These are phyloP conservation scores for Fragaria iinumae DNA, from an alignment of 306 rosid species.

Conservation along the genomic window DNA sequence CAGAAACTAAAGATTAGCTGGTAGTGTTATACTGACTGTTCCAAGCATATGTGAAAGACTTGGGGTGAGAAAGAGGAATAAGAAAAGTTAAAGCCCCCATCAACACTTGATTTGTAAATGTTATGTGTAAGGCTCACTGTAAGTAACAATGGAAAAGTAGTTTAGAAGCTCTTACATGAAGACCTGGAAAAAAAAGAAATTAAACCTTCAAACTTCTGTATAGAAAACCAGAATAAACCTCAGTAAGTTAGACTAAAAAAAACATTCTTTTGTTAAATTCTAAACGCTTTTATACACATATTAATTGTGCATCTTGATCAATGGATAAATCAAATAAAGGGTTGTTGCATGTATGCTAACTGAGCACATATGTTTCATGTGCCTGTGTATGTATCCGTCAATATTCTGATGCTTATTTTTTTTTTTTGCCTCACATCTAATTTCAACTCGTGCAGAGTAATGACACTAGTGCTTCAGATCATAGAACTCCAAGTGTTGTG, in stretches of 20 bases:
- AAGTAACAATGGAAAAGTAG: background rate
- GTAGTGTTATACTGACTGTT: constrained; percentile 3
- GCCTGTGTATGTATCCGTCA: background rate
- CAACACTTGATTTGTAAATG: background rate
- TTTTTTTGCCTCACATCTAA: background rate
- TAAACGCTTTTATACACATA: background rate
- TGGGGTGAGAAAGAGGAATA: background rate
- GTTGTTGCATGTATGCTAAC: background rate
- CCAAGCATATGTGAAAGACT: background rate
- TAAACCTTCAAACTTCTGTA: background rate
- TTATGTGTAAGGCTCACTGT: background rate
- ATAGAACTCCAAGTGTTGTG: constrained; percentile 14
- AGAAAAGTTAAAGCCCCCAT: background rate
- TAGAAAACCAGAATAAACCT: background rate
- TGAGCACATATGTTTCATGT: background rate
- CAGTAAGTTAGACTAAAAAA: background rate
- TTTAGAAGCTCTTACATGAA: background rate
- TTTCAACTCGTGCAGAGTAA: background rate
- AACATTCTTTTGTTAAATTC: background rate
- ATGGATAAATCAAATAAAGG: background rate
- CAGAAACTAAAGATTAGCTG: background rate
- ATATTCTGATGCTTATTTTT: background rate
- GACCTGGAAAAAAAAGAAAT: background rate
- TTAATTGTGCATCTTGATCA: background rate
- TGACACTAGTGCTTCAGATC: constrained; percentile 9